phyloP scores from a whole-genome alignment of 2,329 filamentous ascomycete genomes.

The Ophiostoma pallidulum region DNA sequence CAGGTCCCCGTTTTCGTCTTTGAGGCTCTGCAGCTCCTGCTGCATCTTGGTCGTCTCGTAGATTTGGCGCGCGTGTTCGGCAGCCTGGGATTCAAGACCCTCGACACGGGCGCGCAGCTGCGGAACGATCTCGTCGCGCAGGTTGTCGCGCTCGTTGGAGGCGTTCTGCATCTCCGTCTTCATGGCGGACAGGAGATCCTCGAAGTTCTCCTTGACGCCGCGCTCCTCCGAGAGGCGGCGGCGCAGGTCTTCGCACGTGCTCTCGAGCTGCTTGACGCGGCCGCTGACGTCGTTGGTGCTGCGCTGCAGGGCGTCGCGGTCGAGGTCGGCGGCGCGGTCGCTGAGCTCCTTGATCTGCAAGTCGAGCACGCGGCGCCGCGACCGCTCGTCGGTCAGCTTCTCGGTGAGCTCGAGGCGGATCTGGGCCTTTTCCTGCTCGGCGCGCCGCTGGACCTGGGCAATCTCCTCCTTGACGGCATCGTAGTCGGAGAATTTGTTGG shows the following conservation, averaged over 20 bases:
- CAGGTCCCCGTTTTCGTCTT: conserved; percentile 39
- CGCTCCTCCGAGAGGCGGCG: conserved; percentile 77
- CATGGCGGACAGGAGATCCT: conserved; percentile 79
- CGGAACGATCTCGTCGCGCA: conserved; percentile 80
- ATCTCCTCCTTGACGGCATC: conserved; percentile 61
- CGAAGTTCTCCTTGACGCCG: conserved; percentile 82
- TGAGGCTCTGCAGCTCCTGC: conserved; percentile 59
- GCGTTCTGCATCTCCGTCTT: conserved; percentile 73
- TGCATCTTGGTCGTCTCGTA: conserved; percentile 81
- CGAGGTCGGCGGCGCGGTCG: conserved; percentile 60
- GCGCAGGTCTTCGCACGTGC: conserved; percentile 69
- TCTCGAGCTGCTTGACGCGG: conserved; percentile 69
- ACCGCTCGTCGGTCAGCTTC: conserved; percentile 80
- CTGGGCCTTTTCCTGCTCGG: conserved; percentile 85
- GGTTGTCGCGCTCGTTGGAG: conserved; percentile 81
- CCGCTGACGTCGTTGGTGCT: conserved; percentile 36
- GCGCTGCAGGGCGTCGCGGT: conserved; percentile 34
- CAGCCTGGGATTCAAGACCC: conserved; percentile 64
- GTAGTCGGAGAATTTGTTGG: conserved; percentile 58
- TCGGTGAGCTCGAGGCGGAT: conserved; percentile 75
- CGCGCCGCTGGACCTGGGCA: conserved; percentile 69
- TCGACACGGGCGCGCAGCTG: conserved; percentile 67
- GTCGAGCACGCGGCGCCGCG: conserved; percentile 66
- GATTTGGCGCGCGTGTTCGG: conserved; percentile 61
- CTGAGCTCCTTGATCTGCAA: conserved; percentile 75